Base-by-base conservation (phyloP, 495 filamentous ascomycete species). In the Aspergillus sparsus region DNA sequence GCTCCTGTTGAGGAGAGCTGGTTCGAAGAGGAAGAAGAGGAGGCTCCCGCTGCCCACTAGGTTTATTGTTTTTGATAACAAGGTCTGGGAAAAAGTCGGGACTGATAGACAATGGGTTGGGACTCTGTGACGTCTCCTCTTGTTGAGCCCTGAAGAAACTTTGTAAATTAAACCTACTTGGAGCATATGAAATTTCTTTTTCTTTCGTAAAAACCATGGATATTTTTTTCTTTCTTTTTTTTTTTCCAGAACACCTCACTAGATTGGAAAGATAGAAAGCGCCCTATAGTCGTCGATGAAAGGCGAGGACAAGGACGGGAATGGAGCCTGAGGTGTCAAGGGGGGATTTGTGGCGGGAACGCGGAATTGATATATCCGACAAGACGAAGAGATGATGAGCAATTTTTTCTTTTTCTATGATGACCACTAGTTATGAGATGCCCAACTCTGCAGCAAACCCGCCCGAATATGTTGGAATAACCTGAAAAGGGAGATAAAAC, bases 21-120 rank as follows among this genome's bases (percentile, higher is more conserved):
- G 86, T 88, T 89, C 66, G 87, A 87, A 73, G 87, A 89, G 71
- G 83, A 85, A 39, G 78, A 76, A 52, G 80, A 82, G 69, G 77
- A 80, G 70, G 68, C 76, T 64, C 72, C 76, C 66, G 80, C 79
- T 67, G 72, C 77, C 57, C 77, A 79, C 71, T 79, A 80, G 65
- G 68, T 69, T 69, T 67, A 55, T 55, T 61, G 61, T 47, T 47
- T 16, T 42, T 9, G 39, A 42, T 42, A 42, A 42, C 39, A 42
- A 42, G 39, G 15, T 42, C 39, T 15, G 39, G 6, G 39, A 42
- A 42, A 70, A 71, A 68, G 62, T 66, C 58, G 66, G 73, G 65
- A 63, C 60, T 65, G 61, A 55, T 59, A 61, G 63, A 50, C 53
- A 52, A 45, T 65, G 60, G 58, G 67, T 55, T 67, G 62, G 64